Conservation (phyloP, 345 rosid genomes). For the Diplotaxis tenuifolia region DNA sequence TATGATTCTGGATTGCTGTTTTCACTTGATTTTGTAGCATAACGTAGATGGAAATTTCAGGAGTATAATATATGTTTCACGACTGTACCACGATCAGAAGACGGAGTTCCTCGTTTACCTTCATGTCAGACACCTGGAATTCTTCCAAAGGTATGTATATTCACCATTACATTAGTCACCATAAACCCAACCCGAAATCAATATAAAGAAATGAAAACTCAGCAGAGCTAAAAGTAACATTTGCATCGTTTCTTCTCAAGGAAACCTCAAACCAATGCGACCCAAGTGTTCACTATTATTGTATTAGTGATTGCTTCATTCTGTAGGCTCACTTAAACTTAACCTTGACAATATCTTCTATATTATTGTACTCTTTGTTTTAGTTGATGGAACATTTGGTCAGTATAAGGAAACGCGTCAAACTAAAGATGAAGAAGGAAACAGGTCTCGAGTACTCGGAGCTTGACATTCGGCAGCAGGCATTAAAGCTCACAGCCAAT, state of each 20-base stretch:
- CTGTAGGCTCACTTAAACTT: constrained; percentile 13
- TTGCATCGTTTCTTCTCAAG: constrained; percentile 9
- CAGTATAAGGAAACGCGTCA: constrained; percentile 80
- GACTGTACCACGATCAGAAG: constrained; percentile 82
- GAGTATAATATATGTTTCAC: constrained; percentile 97
- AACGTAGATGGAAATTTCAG: constrained; percentile 41
- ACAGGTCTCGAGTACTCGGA: constrained; percentile 81
- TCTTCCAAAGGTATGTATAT: constrained; percentile 87
- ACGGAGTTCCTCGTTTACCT: constrained; percentile 75
- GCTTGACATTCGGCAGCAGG: constrained; percentile 96
- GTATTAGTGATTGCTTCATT: constrained; percentile 23
- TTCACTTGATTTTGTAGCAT: background rate
- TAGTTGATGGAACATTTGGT: constrained; percentile 91
- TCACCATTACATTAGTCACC: background rate
- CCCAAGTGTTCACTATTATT: constrained; percentile 1
- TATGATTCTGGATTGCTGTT: constrained; percentile 10
- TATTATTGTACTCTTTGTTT: constrained; percentile 37
- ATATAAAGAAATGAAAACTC: background rate
- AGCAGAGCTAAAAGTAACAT: background rate
- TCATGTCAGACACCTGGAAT: constrained; percentile 72
- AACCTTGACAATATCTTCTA: constrained; percentile 6
- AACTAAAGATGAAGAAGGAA: constrained; percentile 76
- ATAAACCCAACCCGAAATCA: background rate
- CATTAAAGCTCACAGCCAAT: constrained; percentile 94
- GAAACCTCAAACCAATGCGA: background rate